Conservation (phyloP, 192 early-diverging fungal genomes). For the Coemansia reversa region DNA sequence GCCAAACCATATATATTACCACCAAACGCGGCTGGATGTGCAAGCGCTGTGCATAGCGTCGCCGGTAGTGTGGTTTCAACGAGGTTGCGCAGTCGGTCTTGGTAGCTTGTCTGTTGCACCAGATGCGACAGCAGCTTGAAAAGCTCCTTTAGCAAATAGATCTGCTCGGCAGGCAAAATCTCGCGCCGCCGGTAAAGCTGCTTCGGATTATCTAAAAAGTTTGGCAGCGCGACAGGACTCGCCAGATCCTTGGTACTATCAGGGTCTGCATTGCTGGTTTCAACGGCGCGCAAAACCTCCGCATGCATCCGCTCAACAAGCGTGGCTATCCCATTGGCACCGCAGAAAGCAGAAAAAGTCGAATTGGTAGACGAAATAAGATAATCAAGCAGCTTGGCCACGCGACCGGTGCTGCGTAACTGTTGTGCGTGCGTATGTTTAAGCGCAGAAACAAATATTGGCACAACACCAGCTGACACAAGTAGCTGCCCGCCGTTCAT, state of each 20-base stretch:
- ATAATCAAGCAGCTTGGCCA: constrained; percentile 77
- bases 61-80: constrained; percentile 84
- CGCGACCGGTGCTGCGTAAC: constrained; percentile 64
- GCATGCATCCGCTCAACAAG: constrained; percentile 76
- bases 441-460: constrained; percentile 71
- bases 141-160: constrained; percentile 78
- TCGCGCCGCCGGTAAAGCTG: constrained; percentile 50
- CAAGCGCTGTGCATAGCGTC: constrained; percentile 72
- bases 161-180: constrained; percentile 68
- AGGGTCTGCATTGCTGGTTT: constrained; percentile 25
- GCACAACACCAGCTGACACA: constrained; percentile 87
- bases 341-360: constrained; percentile 78
- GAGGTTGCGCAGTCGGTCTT: constrained; percentile 90
- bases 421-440: constrained; percentile 61
- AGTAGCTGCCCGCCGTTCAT: constrained; percentile 86
- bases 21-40: constrained; percentile 75
- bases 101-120: constrained; percentile 89
- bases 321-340: constrained; percentile 74
- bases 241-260: constrained; percentile 36
- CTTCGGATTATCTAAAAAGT: constrained; percentile 24
- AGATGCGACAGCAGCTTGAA: constrained; percentile 90
- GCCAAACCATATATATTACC: constrained; percentile 81
- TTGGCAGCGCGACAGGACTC: constrained; percentile 33
- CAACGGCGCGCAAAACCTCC: constrained; percentile 41
- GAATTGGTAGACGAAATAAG: constrained; percentile 71